Base-by-base conservation (phyloP, 345 rosid genomes). In the Chamaenerion angustifolium region DNA sequence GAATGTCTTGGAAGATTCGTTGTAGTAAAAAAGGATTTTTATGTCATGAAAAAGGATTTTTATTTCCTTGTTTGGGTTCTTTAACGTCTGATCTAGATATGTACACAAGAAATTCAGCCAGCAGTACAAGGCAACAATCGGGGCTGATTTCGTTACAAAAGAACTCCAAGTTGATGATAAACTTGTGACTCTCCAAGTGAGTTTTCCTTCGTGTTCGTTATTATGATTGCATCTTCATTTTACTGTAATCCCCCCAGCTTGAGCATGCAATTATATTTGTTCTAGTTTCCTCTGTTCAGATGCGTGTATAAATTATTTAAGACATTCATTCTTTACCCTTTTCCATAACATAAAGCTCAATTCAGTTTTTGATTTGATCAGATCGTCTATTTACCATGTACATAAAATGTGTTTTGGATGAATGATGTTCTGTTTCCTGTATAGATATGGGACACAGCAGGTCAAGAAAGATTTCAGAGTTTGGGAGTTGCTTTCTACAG, bases 371-470 rank as follows among this genome's bases (percentile, higher is more conserved):
- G 25, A 21, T 2, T 21, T 21, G 25, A 21, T 4, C 0, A 21
- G 2, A 2, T 21, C 25, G 25, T 21, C 25, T 21, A 21, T 21
- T 21, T 21, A 21, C 25, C 25, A 21, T 21, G 25, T 21, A 21
- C 4, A 21, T 21, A 21, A 21, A 21, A 21, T 21, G 25, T 21
- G 4, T 21, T 21, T 2, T 21, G 25, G 25, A 21, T 21, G 3
- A 21, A 21, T 31, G 37, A 31, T 31, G 37, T 3, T 8, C 10
- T 31, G 52, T 56, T 51, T 40, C 14, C 18, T 11, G 52, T 40
- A 37, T 74, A 88, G 97, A 80, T 88, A 75, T 88, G 97, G 97
- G 97, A 88, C 72, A 88, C 97, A 6, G 95, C 97, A 43, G 95
- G 95, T 42, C 97, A 85, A 72, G 97, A 88, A 53, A 71, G 95